These are phyloP conservation scores for Penicillium pancosmium DNA, from an alignment of 495 filamentous ascomycete genomes.

Conservation along the genomic window DNA sequence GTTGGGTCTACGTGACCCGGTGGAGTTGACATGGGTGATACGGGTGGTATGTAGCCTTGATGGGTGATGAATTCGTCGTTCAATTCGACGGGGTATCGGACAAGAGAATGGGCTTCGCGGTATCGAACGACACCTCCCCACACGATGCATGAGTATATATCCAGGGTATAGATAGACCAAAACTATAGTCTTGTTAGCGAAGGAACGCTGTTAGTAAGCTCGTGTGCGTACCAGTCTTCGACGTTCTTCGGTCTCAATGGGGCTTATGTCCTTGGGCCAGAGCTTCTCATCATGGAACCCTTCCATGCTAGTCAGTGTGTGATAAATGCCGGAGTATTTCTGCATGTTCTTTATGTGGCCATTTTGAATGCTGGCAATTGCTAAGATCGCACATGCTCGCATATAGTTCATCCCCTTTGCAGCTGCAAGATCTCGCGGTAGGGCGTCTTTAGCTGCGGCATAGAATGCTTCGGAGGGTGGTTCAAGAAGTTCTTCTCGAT, in stretches of 20 bases:
- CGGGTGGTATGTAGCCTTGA: slow-evolving; percentile 28
- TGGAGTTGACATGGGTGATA: slow-evolving; percentile 16
- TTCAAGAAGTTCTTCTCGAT: slow-evolving; percentile 29
- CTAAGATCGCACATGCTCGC: slow-evolving; percentile 48
- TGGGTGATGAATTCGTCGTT: slow-evolving; percentile 44
- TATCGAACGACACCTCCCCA: slow-evolving; percentile 50
- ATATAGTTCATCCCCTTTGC: slow-evolving; percentile 47
- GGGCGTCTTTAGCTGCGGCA: slow-evolving; percentile 43
- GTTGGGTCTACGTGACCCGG: slow-evolving; percentile 13
- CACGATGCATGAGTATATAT: slow-evolving; percentile 52
- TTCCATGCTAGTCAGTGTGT: slow-evolving; percentile 46
- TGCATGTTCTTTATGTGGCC: slow-evolving; percentile 51
- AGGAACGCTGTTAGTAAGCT: background rate
- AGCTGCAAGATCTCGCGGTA: slow-evolving; percentile 40
- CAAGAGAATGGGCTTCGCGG: slow-evolving; percentile 45
- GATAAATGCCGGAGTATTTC: slow-evolving; percentile 50
- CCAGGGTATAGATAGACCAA: slow-evolving; percentile 57
- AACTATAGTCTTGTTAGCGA: slow-evolving; percentile 32
- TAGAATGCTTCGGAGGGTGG: slow-evolving; percentile 49
- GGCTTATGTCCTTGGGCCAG: slow-evolving; percentile 47
- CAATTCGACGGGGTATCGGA: slow-evolving; percentile 47
- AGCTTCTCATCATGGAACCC: slow-evolving; percentile 51
- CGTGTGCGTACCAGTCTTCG: slow-evolving; percentile 43
- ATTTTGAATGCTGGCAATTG: slow-evolving; percentile 51
- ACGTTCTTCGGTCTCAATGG: slow-evolving; percentile 50